A percentile compares a stretch with the other conserved stretches of the same genome.
These are phyloP conservation scores for Harrya chromipes DNA, from an alignment of 768 basidiomycete genomes.

Conservation along the genomic window DNA sequence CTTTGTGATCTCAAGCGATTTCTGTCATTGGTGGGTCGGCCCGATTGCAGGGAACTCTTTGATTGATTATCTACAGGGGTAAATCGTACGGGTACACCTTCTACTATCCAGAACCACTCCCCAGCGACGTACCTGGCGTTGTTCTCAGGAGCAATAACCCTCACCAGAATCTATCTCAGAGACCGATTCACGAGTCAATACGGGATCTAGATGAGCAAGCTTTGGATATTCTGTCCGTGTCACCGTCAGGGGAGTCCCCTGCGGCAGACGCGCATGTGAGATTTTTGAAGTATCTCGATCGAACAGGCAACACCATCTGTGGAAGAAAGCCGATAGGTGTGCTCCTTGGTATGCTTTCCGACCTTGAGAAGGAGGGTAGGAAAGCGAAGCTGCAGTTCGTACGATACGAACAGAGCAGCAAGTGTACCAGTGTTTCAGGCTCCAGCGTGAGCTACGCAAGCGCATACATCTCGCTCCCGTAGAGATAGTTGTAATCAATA, in stretches of 20 bases:
- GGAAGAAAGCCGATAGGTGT: constrained; percentile 96
- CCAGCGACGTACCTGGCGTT: constrained; percentile 43
- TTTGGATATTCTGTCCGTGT: constrained; percentile 66
- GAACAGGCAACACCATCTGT: constrained; percentile 94
- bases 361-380: constrained; percentile 44
- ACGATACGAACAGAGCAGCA: constrained; percentile 89
- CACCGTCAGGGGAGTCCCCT: constrained; percentile 38
- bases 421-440: constrained; percentile 62
- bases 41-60: background rate
- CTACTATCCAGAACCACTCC: constrained; percentile 70
- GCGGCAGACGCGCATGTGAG: constrained; percentile 52
- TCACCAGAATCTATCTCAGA: constrained; percentile 38
- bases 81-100: constrained; percentile 82
- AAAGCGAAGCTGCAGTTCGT: constrained; percentile 67
- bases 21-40: constrained; percentile 86
- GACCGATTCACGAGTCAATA: constrained; percentile 84
- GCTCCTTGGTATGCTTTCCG: constrained; percentile 71
- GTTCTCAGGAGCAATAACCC: constrained; percentile 46
- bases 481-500: constrained; percentile 6
- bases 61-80: constrained; percentile 52
- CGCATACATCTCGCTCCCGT: constrained; percentile 64
- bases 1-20: constrained; percentile 92
- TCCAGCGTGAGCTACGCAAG: constrained; percentile 98
- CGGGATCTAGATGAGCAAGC: constrained; percentile 82
- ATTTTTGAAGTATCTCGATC: constrained; percentile 65